These are phyloP conservation scores for Primulina tabacum DNA, from an alignment of 257 asterid species.

Conservation along the genomic window DNA sequence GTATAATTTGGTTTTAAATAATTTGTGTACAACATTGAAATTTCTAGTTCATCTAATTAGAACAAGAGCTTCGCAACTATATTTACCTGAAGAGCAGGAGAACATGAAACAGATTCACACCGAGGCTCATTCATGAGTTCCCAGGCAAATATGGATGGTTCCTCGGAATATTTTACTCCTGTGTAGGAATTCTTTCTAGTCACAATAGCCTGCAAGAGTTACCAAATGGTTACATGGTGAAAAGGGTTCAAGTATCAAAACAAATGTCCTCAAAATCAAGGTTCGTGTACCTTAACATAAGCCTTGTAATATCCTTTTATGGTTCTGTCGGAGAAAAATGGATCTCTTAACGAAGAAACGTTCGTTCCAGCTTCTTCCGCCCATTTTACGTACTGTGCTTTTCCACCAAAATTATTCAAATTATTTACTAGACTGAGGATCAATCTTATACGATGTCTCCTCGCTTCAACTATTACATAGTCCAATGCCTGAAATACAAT, in stretches of 20 bases:
- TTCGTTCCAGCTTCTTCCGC: constrained; percentile 47
- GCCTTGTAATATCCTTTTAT: constrained; percentile 38
- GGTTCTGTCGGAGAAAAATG: constrained; percentile 43
- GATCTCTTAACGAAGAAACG: constrained; percentile 36
- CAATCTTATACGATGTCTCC: constrained; percentile 45
- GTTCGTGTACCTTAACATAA: constrained; percentile 44
- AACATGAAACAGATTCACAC: constrained; percentile 44
- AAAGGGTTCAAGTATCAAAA: background rate
- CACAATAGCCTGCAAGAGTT: constrained; percentile 34
- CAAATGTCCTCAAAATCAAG: background rate
- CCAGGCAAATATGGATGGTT: constrained; percentile 60
- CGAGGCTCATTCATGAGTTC: constrained; percentile 65
- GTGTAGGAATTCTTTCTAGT: constrained; percentile 42
- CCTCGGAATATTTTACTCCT: constrained; percentile 46
- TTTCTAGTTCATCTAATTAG: no score
- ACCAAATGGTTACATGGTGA: background rate
- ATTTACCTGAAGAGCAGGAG: constrained; percentile 48
- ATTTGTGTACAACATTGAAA: no score
- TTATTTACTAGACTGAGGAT: constrained; percentile 56
- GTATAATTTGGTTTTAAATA: background rate
- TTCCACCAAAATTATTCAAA: constrained; percentile 55
- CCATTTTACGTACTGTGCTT: constrained; percentile 55
- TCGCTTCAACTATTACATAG: constrained; percentile 52
- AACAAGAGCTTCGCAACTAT: background rate
- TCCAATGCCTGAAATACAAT: constrained; percentile 42